Percentiles rank a stretch among this genome's conserved stretches.
Conservation (phyloP, 805 yeast genomes). For the Wickerhamiella lipophila region DNA sequence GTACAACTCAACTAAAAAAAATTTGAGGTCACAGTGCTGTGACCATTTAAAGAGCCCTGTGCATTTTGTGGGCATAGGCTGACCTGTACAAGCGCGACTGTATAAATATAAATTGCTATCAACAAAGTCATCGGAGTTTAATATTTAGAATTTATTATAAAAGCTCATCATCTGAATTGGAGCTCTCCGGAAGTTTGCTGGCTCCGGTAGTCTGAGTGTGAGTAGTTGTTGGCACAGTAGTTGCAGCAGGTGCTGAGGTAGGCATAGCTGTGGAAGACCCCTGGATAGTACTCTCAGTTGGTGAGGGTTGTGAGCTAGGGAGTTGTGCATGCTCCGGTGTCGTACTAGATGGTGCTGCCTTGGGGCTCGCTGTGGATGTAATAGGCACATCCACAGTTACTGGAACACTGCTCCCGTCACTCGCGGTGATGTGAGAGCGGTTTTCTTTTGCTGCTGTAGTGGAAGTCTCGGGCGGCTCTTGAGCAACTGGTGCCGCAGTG, state of each 20-base stretch:
- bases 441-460: background rate
- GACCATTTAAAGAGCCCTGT: too few species aligned
- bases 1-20: too few species aligned
- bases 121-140: too few species aligned
- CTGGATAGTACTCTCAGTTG: background rate
- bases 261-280: too few species aligned
- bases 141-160: too few species aligned
- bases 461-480: background rate
- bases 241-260: background rate
- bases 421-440: background rate
- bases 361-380: background rate
- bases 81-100: too few species aligned
- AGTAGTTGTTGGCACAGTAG: background rate
- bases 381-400: background rate
- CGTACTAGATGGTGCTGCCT: background rate
- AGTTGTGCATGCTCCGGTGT: background rate
- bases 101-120: too few species aligned
- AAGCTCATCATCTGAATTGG: constrained; percentile 4
- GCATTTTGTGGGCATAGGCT: too few species aligned
- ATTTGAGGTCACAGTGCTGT: too few species aligned
- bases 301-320: background rate
- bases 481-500: background rate
- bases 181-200: background rate
- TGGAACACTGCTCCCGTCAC: background rate
- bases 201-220: background rate